phyloP scores from a whole-genome alignment of 1,284 basidiomycete species.

The Meira miltonrushii region DNA sequence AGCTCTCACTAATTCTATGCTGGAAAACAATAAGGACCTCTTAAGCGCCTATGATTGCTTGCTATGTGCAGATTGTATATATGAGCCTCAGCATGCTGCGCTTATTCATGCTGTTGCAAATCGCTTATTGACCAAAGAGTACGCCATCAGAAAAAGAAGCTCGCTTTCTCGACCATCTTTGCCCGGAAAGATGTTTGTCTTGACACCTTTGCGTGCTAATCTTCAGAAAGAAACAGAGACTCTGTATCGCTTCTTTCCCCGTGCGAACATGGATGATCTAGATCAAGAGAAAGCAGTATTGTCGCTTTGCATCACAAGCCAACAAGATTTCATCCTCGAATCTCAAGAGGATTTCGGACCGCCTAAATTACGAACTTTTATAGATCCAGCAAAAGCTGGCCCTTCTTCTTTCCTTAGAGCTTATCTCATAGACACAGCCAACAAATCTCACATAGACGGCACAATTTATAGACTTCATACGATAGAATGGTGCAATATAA shows the following conservation, averaged over 20 bases:
- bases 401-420: too few species aligned
- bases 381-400: too few species aligned
- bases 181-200: constrained; percentile 10
- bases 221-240: constrained; percentile 12
- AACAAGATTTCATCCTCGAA: constrained; percentile 4
- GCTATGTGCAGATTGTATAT: constrained; percentile 15
- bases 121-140: constrained; percentile 3
- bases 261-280: neutral
- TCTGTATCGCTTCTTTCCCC: constrained; percentile 12
- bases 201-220: constrained; percentile 12
- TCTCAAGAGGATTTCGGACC: constrained; percentile 21
- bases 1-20: too few species aligned
- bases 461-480: too few species aligned
- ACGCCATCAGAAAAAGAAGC: neutral
- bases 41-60: too few species aligned
- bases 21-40: too few species aligned
- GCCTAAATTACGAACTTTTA: constrained; percentile 6
- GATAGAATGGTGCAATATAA: too few species aligned
- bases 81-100: constrained; percentile 9
- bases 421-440: too few species aligned
- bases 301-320: constrained; percentile 4
- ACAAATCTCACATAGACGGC: too few species aligned
- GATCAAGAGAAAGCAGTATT: neutral
- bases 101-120: constrained; percentile 11
- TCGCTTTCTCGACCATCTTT: neutral